Percentiles rank a stretch among this genome's conserved stretches.
Evolutionary conservation across 2,329 filamentous ascomycete genomes (phyloP).

Genomic region (Truncatella angustata): DNA sequence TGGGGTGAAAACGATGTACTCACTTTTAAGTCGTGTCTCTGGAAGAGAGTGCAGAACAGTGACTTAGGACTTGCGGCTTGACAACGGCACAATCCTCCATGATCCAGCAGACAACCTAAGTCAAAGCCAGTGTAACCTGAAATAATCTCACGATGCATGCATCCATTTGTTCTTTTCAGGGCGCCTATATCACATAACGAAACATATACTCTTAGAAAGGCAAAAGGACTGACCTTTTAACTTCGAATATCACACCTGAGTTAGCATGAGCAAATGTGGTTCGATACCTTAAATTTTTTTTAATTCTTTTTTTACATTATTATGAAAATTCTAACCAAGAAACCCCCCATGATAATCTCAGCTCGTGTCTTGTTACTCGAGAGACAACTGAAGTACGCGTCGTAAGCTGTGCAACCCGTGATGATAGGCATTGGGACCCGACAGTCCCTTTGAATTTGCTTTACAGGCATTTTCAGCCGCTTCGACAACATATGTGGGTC

Average conservation of each 20-base stretch:
- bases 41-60: not conserved
- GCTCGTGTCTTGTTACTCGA: not conserved
- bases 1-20: too few species aligned
- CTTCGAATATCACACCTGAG: too few species aligned
- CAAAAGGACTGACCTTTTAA: too few species aligned
- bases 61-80: too few species aligned
- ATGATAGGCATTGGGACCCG: too few species aligned
- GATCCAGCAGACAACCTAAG: not conserved
- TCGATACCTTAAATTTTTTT: too few species aligned
- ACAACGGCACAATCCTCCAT: not conserved
- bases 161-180: not conserved
- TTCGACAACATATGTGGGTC: not conserved
- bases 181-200: too few species aligned
- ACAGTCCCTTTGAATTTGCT: not conserved
- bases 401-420: not conserved
- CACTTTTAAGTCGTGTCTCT: too few species aligned
- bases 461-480: constrained; percentile 2
- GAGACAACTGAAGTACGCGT: not conserved
- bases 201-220: too few species aligned
- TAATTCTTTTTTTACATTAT: not conserved
- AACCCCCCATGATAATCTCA: not conserved
- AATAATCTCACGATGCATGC: not conserved
- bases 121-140: not conserved
- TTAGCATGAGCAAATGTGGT: too few species aligned
- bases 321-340: not conserved